Percentiles rank a stretch among this genome's conserved stretches.
These are phyloP conservation scores for Basipetospora sp. DNA, from an alignment of 2,329 filamentous ascomycete species.

Conservation along the genomic window DNA sequence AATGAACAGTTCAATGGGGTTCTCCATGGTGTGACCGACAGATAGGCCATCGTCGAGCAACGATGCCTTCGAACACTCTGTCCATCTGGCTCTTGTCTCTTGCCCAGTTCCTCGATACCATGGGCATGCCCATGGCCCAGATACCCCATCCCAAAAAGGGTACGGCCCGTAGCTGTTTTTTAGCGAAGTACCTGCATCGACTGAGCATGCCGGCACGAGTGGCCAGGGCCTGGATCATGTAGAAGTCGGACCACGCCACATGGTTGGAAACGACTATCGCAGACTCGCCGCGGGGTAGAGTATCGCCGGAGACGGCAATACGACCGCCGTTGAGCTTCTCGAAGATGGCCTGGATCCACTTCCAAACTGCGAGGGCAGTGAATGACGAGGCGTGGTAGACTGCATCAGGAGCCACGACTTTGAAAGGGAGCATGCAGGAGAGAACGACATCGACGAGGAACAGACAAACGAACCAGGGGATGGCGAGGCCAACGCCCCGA, in stretches of 20 bases:
- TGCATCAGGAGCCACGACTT: slow-evolving; percentile 29
- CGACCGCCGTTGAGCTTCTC: slow-evolving; percentile 35
- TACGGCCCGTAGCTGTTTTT: slow-evolving; percentile 41
- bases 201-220: slow-evolving; percentile 40
- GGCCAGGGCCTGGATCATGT: slow-evolving; percentile 46
- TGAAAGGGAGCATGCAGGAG: slow-evolving; percentile 33
- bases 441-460: slow-evolving; percentile 35
- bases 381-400: slow-evolving; percentile 40
- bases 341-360: slow-evolving; percentile 43
- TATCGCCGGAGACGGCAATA: slow-evolving; percentile 38
- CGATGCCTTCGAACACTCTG: slow-evolving; percentile 40
- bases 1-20: too few species aligned
- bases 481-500: slow-evolving; percentile 27
- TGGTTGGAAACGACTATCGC: slow-evolving; percentile 48
- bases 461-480: slow-evolving; percentile 40
- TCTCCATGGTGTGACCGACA: slow-evolving; percentile 32
- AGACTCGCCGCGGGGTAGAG: slow-evolving; percentile 37
- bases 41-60: slow-evolving; percentile 36
- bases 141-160: slow-evolving; percentile 50
- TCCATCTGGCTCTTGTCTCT: slow-evolving; percentile 41
- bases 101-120: slow-evolving; percentile 46
- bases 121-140: slow-evolving; percentile 50
- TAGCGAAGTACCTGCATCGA: slow-evolving; percentile 48
- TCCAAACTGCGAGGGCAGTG: slow-evolving; percentile 40
- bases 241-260: slow-evolving; percentile 48